Evolutionary conservation across 176 grass and related monocot genomes (phyloP).

Genomic region (Triticum urartu): DNA sequence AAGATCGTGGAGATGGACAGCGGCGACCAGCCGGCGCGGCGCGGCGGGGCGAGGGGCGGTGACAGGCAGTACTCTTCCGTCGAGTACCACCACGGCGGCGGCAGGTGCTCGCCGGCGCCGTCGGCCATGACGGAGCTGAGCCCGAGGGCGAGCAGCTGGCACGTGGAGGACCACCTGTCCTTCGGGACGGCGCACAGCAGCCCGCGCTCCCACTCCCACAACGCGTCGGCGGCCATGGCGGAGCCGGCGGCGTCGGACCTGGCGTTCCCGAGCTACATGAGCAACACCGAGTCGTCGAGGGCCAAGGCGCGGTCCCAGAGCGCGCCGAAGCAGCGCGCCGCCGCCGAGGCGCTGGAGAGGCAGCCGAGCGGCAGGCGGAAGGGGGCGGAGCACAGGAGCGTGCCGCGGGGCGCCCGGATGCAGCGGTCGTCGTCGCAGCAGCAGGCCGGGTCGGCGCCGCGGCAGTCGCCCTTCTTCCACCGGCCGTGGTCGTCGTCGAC

Average conservation of each 20-base stretch:
- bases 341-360: conserved; percentile 50
- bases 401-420: conserved; percentile 60
- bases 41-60: not conserved
- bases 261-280: conserved; percentile 75
- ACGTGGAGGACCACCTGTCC: conserved; percentile 50
- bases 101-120: conserved; percentile 38
- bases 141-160: conserved; percentile 49
- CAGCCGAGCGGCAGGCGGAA: conserved; percentile 58
- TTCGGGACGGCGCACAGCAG: conserved; percentile 44
- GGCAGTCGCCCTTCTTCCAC: conserved; percentile 25
- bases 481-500: conserved; percentile 34
- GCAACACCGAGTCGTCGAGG: conserved; percentile 73
- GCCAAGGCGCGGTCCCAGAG: conserved; percentile 72
- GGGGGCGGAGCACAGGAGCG: conserved; percentile 32
- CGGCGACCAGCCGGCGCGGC: conserved; percentile 40
- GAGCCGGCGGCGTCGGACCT: not conserved
- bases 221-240: conserved; percentile 1
- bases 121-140: conserved; percentile 48
- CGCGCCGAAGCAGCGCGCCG: conserved; percentile 46
- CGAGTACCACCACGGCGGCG: conserved; percentile 36
- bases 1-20: conserved; percentile 87
- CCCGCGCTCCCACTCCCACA: conserved; percentile 18
- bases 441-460: conserved; percentile 35
- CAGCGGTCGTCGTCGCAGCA: conserved; percentile 74
- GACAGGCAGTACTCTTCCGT: conserved; percentile 6